These are phyloP conservation scores for Castanea sativa DNA, from an alignment of 306 rosid genomes.

Conservation along the genomic window DNA sequence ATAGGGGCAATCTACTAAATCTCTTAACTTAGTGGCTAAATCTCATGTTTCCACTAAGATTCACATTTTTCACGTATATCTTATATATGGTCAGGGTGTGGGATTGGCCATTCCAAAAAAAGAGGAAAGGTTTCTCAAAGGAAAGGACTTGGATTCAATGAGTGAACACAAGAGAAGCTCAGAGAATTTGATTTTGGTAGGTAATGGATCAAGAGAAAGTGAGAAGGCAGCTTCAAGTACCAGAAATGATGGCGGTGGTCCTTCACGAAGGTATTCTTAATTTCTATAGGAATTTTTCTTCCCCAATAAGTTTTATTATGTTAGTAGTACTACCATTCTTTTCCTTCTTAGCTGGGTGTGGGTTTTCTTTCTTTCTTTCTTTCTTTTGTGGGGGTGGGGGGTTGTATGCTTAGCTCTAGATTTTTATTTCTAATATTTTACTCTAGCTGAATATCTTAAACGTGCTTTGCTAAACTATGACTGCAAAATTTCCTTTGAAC, in stretches of 20 bases:
- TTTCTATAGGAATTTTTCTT: not conserved
- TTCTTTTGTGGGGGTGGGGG: too few relatives aligned
- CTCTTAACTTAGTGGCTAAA: too few relatives aligned
- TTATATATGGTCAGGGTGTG: conserved; percentile 35
- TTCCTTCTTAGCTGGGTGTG: too few relatives aligned
- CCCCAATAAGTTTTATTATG: too few relatives aligned
- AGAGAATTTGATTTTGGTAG: conserved; percentile 13
- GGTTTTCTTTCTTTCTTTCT: too few relatives aligned
- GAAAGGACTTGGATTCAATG: conserved; percentile 14
- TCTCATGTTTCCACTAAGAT: too few relatives aligned
- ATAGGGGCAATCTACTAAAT: too few relatives aligned
- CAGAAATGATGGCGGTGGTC: conserved; percentile 20
- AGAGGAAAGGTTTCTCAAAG: conserved; percentile 19
- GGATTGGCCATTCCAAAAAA: conserved; percentile 21
- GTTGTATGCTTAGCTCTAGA: too few relatives aligned
- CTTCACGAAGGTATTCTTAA: conserved; percentile 31
- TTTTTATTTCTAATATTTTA: too few relatives aligned
- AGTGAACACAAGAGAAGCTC: conserved; percentile 19
- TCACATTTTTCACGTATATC: not conserved
- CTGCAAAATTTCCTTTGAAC: not conserved
- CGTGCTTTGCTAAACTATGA: not conserved
- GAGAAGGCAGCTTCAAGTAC: conserved; percentile 18
- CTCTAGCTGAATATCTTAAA: too few relatives aligned
- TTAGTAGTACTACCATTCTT: too few relatives aligned
- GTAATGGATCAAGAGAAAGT: conserved; percentile 16